A percentile compares a stretch with the other conserved stretches of the same genome.
phyloP scores from a whole-genome alignment of 352 stramenopile species.

The Phytophthora rubi region DNA sequence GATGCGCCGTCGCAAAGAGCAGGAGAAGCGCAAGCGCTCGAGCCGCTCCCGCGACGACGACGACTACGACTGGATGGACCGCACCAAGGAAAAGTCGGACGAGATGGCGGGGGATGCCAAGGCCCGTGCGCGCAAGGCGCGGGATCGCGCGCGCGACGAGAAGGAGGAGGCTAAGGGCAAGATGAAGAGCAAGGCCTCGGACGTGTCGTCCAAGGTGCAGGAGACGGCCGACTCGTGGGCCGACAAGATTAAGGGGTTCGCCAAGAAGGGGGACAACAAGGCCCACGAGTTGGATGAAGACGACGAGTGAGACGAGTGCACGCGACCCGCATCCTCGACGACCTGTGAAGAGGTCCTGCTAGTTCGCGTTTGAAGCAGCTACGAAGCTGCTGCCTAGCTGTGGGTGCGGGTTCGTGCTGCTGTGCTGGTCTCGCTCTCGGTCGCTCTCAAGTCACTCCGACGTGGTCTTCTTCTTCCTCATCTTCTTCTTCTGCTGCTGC shows the following conservation, averaged over 20 bases:
- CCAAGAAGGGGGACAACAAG: slow-evolving; percentile 42
- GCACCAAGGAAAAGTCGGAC: slow-evolving; percentile 46
- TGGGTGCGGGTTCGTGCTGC: slow-evolving; percentile 4
- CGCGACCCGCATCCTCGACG: neutral
- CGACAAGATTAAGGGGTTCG: slow-evolving; percentile 43
- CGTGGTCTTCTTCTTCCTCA: neutral
- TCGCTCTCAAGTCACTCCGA: neutral
- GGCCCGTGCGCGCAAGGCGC: slow-evolving; percentile 32
- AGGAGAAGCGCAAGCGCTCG: slow-evolving; percentile 28
- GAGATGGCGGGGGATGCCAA: slow-evolving; percentile 37
- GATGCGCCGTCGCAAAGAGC: slow-evolving; percentile 43
- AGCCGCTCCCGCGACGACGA: slow-evolving; percentile 15
- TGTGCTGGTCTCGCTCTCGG: slow-evolving; percentile 1
- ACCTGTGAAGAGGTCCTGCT: slow-evolving; percentile 4
- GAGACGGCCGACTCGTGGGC: slow-evolving; percentile 46
- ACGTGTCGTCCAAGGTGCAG: slow-evolving; percentile 43
- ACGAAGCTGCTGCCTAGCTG: slow-evolving; percentile 23
- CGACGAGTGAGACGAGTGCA: slow-evolving; percentile 7
- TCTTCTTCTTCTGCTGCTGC: neutral
- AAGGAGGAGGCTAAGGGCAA: slow-evolving; percentile 40
- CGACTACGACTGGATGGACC: slow-evolving; percentile 65
- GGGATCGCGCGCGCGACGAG: slow-evolving; percentile 33
- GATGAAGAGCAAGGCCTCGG: slow-evolving; percentile 41
- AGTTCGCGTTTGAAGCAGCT: slow-evolving; percentile 18
- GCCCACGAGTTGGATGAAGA: slow-evolving; percentile 28